Conservation (phyloP, 2,329 filamentous ascomycete species). For the Capronia coronata region DNA sequence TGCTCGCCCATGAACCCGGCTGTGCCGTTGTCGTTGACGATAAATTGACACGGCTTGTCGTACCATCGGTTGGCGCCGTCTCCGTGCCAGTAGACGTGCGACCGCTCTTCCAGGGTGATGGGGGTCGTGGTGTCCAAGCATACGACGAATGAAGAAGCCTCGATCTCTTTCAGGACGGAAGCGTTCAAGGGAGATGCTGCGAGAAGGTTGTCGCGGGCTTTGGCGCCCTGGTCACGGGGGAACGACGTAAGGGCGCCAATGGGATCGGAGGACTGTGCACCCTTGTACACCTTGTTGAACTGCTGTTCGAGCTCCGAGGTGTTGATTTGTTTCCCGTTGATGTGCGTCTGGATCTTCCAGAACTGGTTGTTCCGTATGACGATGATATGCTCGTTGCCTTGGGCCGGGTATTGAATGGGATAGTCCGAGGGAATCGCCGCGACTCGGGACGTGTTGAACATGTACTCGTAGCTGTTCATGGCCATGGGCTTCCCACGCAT, state of each 20-base stretch:
- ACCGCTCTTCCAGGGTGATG: slow-evolving; percentile 89
- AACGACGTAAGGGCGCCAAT: slow-evolving; percentile 83
- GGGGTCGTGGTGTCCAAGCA: slow-evolving; percentile 89
- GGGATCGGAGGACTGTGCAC: slow-evolving; percentile 64
- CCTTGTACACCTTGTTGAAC: slow-evolving; percentile 76
- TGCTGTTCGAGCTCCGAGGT: slow-evolving; percentile 83
- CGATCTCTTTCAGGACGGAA: slow-evolving; percentile 69
- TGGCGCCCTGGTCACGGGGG: slow-evolving; percentile 89
- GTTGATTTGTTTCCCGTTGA: slow-evolving; percentile 78
- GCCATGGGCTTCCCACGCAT: slow-evolving; percentile 97
- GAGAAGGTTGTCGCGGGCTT: slow-evolving; percentile 70
- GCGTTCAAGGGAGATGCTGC: slow-evolving; percentile 73
- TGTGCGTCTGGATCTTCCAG: slow-evolving; percentile 81
- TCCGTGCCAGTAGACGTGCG: slow-evolving; percentile 96
- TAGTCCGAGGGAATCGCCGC: slow-evolving; percentile 76
- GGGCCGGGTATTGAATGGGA: slow-evolving; percentile 68
- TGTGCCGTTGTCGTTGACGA: slow-evolving; percentile 95
- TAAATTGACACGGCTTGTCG: slow-evolving; percentile 97
- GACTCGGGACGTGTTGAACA: slow-evolving; percentile 93
- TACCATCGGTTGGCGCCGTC: slow-evolving; percentile 95
- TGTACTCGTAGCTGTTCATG: slow-evolving; percentile 98
- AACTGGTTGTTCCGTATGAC: slow-evolving; percentile 94
- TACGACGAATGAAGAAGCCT: slow-evolving; percentile 82
- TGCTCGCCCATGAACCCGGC: slow-evolving; percentile 98
- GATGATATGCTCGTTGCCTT: slow-evolving; percentile 78